Evolutionary conservation across 1,284 basidiomycete genomes (phyloP).

Genomic region (Peniophora sp.): DNA sequence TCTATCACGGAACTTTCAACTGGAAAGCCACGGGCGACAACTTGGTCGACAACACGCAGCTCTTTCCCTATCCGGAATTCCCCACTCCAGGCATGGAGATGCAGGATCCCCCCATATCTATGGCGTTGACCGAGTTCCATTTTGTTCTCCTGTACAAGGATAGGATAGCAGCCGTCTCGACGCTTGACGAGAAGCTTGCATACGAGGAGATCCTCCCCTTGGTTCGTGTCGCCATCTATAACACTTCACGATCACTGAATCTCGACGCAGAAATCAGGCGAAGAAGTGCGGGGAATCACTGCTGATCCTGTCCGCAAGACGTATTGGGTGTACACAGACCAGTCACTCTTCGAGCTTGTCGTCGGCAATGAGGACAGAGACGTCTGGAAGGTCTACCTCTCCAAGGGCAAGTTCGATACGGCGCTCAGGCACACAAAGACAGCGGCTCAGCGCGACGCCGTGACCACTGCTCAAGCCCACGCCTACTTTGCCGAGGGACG

Average conservation of each 20-base stretch:
- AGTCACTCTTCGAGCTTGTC: slow-evolving; percentile 85
- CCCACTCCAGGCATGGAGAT: slow-evolving; percentile 12
- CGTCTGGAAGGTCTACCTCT: slow-evolving; percentile 89
- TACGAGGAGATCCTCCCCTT: slow-evolving; percentile 82
- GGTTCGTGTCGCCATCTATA: slow-evolving; percentile 33
- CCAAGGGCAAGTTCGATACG: slow-evolving; percentile 68
- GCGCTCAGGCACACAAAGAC: slow-evolving; percentile 85
- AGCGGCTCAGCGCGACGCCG: slow-evolving; percentile 75
- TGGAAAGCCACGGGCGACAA: slow-evolving; percentile 64
- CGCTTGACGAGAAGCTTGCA: slow-evolving; percentile 74
- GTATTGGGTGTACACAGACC: slow-evolving; percentile 92
- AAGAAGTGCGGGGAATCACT: slow-evolving; percentile 66
- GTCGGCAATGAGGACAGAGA: slow-evolving; percentile 87
- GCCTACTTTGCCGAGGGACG: slow-evolving; percentile 76
- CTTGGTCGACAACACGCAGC: slow-evolving; percentile 69
- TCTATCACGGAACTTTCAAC: slow-evolving; percentile 77
- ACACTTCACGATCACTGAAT: neutral
- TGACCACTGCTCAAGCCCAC: slow-evolving; percentile 82
- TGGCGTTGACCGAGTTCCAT: slow-evolving; percentile 89
- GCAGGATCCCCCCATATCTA: slow-evolving; percentile 49
- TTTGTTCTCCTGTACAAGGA: slow-evolving; percentile 84
- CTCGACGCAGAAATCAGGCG: slow-evolving; percentile 54
- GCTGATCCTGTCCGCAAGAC: slow-evolving; percentile 84
- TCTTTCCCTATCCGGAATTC: slow-evolving; percentile 56
- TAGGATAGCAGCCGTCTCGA: slow-evolving; percentile 71